Conservation (phyloP, 352 stramenopile genomes). For the Globisporangium perplexum region DNA sequence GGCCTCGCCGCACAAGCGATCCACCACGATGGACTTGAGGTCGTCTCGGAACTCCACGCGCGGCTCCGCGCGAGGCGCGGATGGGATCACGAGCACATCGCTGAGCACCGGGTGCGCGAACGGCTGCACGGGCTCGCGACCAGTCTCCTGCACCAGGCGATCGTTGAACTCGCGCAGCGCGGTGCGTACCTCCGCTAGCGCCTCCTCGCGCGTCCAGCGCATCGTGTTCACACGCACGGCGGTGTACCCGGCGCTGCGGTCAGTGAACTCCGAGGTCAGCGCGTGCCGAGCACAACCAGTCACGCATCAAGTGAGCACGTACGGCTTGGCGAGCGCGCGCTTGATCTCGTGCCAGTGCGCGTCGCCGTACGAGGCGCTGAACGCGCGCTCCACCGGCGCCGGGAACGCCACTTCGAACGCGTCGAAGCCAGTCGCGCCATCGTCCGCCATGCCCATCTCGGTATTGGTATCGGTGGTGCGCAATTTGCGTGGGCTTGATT, state of each 20-base stretch:
- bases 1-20: constrained; percentile 90
- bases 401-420: constrained; percentile 73
- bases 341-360: constrained; percentile 73
- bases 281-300: no score
- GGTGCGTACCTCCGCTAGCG: constrained; percentile 31
- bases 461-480: no score
- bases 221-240: constrained; percentile 78
- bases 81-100: constrained; percentile 72
- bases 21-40: constrained; percentile 76
- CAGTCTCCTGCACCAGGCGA: constrained; percentile 29
- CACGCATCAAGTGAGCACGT: no score
- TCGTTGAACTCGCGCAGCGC: constrained; percentile 56
- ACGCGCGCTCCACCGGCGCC: constrained; percentile 52
- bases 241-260: constrained; percentile 53
- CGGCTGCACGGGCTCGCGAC: constrained; percentile 28
- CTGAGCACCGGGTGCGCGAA: constrained; percentile 33
- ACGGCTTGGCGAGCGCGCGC: constrained; percentile 56
- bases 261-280: no score
- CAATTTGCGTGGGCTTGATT: no score
- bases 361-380: constrained; percentile 50
- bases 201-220: constrained; percentile 45
- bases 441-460: constrained; percentile 15
- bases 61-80: constrained; percentile 28
- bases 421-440: constrained; percentile 17
- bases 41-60: constrained; percentile 17